These are phyloP conservation scores for Linderniella brevidens DNA, from an alignment of 257 asterid species.

Conservation along the genomic window DNA sequence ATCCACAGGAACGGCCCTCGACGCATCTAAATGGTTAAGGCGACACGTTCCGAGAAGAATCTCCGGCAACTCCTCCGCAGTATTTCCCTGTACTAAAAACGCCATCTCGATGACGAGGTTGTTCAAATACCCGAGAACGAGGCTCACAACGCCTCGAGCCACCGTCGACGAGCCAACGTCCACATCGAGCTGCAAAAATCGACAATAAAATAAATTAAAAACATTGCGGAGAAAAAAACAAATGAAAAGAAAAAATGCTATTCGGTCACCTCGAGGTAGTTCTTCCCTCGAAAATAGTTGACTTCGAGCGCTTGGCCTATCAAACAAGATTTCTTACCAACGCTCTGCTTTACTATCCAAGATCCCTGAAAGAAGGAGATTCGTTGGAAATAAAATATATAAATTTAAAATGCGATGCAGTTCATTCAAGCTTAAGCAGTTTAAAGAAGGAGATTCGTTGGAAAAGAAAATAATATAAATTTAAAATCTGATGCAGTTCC, in stretches of 20 bases:
- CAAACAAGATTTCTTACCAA: constrained; percentile 78
- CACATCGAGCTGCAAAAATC: constrained; percentile 42
- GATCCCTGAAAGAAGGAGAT: constrained; percentile 44
- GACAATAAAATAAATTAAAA: neutral
- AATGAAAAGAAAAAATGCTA: neutral
- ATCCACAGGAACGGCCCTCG: neutral
- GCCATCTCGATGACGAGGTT: constrained; percentile 6
- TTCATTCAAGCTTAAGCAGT: no score
- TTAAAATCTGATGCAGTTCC: no score
- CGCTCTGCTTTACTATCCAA: constrained; percentile 95
- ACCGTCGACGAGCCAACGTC: constrained; percentile 83
- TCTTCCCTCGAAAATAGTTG: constrained; percentile 69
- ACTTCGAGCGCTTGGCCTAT: constrained; percentile 73
- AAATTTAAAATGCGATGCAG: no score
- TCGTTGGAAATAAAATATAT: neutral
- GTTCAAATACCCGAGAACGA: constrained; percentile 19
- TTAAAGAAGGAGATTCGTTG: no score
- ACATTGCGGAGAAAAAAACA: neutral
- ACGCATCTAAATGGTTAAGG: neutral
- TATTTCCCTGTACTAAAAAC: constrained; percentile 1
- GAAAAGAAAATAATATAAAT: no score
- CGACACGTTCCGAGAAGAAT: neutral
- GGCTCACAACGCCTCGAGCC: constrained; percentile 83
- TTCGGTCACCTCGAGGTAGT: constrained; percentile 76
- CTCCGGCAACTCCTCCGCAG: neutral